Evolutionary conservation across 2,329 filamentous ascomycete species (phyloP).

Genomic region (Cytospora chrysosperma): DNA sequence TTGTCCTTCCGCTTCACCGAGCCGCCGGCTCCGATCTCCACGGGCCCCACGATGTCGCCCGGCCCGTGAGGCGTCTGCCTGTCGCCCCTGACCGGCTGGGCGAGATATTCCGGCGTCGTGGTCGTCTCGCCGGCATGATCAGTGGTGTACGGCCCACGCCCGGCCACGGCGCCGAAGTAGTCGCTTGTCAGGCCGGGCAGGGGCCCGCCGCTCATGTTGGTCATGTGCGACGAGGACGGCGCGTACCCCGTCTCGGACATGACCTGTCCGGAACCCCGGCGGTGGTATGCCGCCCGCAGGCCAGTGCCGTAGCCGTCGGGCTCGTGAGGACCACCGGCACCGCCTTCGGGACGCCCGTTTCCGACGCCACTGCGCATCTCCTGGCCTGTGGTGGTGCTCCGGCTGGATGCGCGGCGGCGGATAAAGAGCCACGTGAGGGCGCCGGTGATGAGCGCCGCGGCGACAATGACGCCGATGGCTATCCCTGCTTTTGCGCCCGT

Average conservation of each 20-base stretch:
- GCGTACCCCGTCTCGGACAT: conserved; percentile 32
- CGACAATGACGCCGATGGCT: conserved; percentile 51
- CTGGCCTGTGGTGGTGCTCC: conserved; percentile 26
- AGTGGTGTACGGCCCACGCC: conserved; percentile 47
- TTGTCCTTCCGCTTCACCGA: conserved; percentile 9
- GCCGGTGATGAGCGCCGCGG: conserved; percentile 42
- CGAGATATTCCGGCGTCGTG: conserved; percentile 33
- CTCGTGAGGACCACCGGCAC: conserved; percentile 3
- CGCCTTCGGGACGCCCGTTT: neutral
- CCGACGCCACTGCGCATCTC: conserved; percentile 17
- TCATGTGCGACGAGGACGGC: conserved; percentile 31
- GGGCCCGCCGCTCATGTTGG: conserved; percentile 16
- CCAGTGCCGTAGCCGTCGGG: conserved; percentile 15
- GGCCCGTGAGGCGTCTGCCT: conserved; percentile 43
- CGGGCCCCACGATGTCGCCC: conserved; percentile 49
- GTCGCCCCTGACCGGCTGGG: conserved; percentile 41
- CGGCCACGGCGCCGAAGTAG: conserved; percentile 4
- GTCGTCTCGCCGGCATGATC: conserved; percentile 29
- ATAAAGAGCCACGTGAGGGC: conserved; percentile 49
- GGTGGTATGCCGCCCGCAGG: conserved; percentile 14
- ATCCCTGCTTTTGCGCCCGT: conserved; percentile 56
- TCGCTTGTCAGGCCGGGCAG: conserved; percentile 33
- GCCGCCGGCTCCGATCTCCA: conserved; percentile 51
- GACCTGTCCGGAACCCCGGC: conserved; percentile 27
- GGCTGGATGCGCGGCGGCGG: conserved; percentile 34